phyloP scores from a whole-genome alignment of 2,329 filamentous ascomycete species.

The Chrysoporthe austroafricana region DNA sequence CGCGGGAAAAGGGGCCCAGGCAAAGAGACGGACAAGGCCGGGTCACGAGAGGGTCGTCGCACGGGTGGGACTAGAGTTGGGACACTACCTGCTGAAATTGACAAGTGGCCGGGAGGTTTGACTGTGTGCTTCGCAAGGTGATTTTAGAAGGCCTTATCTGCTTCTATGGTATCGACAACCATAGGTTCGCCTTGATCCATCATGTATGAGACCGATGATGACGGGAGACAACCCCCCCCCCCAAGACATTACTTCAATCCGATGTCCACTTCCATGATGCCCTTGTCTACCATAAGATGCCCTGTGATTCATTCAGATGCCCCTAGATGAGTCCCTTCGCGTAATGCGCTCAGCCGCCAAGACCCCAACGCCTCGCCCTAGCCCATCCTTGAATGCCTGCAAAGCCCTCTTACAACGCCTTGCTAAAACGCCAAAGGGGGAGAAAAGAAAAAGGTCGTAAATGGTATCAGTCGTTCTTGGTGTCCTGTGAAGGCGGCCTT shows the following conservation, averaged over 20 bases:
- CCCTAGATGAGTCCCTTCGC: background rate
- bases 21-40: background rate
- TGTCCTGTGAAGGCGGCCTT: slow-evolving; percentile 17
- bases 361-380: slow-evolving; percentile 8
- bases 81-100: background rate
- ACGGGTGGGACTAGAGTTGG: background rate
- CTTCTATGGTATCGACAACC: background rate
- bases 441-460: background rate
- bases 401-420: background rate
- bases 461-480: slow-evolving; percentile 20
- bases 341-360: background rate
- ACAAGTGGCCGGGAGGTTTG: background rate
- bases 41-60: background rate
- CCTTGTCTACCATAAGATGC: slow-evolving; percentile 5
- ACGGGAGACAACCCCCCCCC: background rate
- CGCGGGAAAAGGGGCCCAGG: background rate
- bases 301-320: background rate
- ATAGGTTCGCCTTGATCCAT: background rate
- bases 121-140: background rate
- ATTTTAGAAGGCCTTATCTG: background rate
- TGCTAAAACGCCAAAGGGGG: background rate
- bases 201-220: background rate
- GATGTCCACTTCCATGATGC: background rate
- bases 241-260: background rate
- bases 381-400: background rate